Conservation (phyloP, 2,329 filamentous ascomycete species). For the Hyphodiscus sp. region DNA sequence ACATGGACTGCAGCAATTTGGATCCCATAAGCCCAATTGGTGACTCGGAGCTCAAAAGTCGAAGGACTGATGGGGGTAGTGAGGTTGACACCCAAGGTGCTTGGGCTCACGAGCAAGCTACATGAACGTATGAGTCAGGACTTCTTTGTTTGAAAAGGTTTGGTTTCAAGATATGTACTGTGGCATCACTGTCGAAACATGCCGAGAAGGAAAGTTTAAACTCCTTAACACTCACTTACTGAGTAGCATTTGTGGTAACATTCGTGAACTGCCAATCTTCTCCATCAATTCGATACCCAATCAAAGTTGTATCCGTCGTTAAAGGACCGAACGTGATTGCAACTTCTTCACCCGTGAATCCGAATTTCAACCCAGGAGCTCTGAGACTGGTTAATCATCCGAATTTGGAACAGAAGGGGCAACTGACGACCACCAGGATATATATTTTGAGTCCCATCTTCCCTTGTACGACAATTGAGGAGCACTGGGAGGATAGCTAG, state of each 20-base stretch:
- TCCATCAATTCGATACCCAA: slow-evolving; percentile 52
- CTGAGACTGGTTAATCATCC: slow-evolving; percentile 26
- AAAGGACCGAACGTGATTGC: slow-evolving; percentile 20
- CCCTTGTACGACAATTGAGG: slow-evolving; percentile 55
- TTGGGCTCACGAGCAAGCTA: slow-evolving; percentile 36
- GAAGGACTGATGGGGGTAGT: slow-evolving; percentile 38
- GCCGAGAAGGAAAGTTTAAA: neutral
- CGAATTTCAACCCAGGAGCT: slow-evolving; percentile 27
- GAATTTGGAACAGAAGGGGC: neutral
- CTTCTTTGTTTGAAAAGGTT: too few relatives aligned
- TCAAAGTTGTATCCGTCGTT: slow-evolving; percentile 35
- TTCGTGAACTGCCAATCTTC: slow-evolving; percentile 57
- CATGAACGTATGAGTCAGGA: too few relatives aligned
- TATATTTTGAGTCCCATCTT: slow-evolving; percentile 52
- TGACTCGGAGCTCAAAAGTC: slow-evolving; percentile 51
- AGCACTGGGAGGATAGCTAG: slow-evolving; percentile 44
- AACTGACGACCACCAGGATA: slow-evolving; percentile 54
- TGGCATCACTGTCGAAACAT: neutral
- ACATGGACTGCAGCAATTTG: slow-evolving; percentile 49
- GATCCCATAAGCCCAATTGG: slow-evolving; percentile 55
- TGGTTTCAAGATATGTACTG: too few relatives aligned
- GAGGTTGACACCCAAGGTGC: slow-evolving; percentile 39
- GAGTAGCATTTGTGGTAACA: slow-evolving; percentile 48
- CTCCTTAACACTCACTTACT: slow-evolving; percentile 38
- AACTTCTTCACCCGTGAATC: slow-evolving; percentile 20